Evolutionary conservation across 768 basidiomycete species (phyloP).

Genomic region (Xerocomus potaroensis): DNA sequence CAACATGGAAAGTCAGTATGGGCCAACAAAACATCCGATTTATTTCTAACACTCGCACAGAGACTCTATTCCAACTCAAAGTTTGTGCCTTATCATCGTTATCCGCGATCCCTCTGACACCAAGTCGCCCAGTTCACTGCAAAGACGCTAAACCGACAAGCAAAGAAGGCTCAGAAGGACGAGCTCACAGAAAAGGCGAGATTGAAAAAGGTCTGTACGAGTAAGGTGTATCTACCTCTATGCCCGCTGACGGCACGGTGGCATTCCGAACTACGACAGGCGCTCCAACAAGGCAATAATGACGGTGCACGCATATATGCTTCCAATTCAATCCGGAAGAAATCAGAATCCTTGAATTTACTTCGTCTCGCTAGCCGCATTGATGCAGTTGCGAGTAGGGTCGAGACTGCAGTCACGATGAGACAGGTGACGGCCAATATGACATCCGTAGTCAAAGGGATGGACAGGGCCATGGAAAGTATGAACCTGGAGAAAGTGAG

Average conservation of each 20-base stretch:
- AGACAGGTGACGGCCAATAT: constrained; percentile 93
- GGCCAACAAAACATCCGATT: not conserved
- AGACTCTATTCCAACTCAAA: constrained; percentile 98
- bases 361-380: constrained; percentile 87
- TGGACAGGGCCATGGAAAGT: constrained; percentile 98
- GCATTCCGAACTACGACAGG: constrained; percentile 44
- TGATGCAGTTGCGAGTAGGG: constrained; percentile 94
- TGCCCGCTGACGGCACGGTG: not conserved
- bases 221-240: not conserved
- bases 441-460: constrained; percentile 93
- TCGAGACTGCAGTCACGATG: constrained; percentile 99
- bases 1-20: constrained; percentile 81
- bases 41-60: constrained; percentile 38
- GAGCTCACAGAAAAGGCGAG: constrained; percentile 84
- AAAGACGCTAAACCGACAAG: constrained; percentile 90
- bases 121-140: constrained; percentile 78
- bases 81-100: constrained; percentile 38
- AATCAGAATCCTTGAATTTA: constrained; percentile 89
- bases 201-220: constrained; percentile 77
- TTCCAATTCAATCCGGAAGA: constrained; percentile 97
- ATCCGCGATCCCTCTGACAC: constrained; percentile 11
- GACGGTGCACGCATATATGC: constrained; percentile 98
- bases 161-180: constrained; percentile 97
- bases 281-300: constrained; percentile 92
- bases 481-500: constrained; percentile 97